Conservation (phyloP, 441 rosid species). For the Jatropha multifida region DNA sequence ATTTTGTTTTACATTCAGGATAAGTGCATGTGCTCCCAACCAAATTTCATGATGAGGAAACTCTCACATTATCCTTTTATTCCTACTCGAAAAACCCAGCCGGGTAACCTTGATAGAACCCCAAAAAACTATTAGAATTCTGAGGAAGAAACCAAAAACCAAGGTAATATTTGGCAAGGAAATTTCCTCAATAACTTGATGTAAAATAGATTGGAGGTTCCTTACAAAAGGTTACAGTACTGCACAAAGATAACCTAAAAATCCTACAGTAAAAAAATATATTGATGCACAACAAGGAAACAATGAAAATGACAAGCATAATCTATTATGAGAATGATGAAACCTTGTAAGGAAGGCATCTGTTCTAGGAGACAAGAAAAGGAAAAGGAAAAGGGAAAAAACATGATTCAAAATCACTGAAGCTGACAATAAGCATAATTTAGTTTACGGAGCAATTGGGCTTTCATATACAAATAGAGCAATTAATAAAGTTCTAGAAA, state of each 20-base stretch:
- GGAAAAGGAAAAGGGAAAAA: neutral
- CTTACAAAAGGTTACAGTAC: neutral
- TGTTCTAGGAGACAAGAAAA: neutral
- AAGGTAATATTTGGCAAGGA: neutral
- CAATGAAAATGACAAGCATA: too few species aligned
- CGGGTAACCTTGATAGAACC: neutral
- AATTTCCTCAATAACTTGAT: neutral
- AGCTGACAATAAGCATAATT: neutral
- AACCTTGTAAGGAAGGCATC: neutral
- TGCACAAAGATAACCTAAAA: neutral
- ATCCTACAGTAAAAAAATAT: neutral
- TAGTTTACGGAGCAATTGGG: neutral
- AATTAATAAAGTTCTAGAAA: slow-evolving; percentile 15
- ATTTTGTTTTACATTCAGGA: neutral
- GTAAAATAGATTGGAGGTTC: neutral
- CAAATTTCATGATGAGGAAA: neutral
- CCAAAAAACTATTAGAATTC: neutral
- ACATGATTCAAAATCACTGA: neutral
- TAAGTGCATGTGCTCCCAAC: neutral
- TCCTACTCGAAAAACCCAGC: neutral
- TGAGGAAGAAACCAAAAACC: neutral
- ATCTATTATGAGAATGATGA: neutral
- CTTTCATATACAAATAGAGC: neutral
- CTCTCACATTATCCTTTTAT: neutral
- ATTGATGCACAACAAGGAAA: neutral